phyloP scores from a whole-genome alignment of 768 basidiomycete species.

The Exsudoporus frostii region DNA sequence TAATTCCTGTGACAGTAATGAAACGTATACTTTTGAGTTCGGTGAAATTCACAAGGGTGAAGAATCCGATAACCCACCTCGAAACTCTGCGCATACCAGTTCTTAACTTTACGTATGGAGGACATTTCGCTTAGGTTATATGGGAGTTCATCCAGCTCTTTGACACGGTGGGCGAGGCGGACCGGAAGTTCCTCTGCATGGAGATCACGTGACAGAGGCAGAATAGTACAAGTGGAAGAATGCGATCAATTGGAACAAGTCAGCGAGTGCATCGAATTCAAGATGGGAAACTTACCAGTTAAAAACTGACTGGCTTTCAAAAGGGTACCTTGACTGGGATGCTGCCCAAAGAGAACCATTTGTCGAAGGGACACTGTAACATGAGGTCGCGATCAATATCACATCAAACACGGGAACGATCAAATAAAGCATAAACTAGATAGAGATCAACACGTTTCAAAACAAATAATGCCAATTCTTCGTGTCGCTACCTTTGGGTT shows the following conservation, averaged over 20 bases:
- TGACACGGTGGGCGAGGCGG: constrained; percentile 17
- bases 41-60: background rate
- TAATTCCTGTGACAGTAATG: constrained; percentile 6
- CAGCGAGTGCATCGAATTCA: background rate
- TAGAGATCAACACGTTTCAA: background rate
- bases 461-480: background rate
- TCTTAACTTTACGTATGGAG: constrained; percentile 20
- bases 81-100: constrained; percentile 19
- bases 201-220: background rate
- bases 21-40: background rate
- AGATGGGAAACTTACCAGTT: constrained; percentile 5
- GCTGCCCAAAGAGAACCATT: constrained; percentile 18
- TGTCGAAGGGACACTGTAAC: constrained; percentile 13
- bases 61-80: constrained; percentile 4
- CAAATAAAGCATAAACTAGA: background rate
- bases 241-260: background rate
- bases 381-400: constrained; percentile 4
- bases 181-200: constrained; percentile 14
- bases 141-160: constrained; percentile 18
- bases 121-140: constrained; percentile 16
- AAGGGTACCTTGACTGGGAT: constrained; percentile 18
- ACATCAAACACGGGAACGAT: background rate
- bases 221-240: background rate
- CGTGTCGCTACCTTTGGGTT: background rate
- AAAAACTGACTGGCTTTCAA: constrained; percentile 16